phyloP scores from a whole-genome alignment of 2,329 filamentous ascomycete genomes.

The Atkinsonella texensis region DNA sequence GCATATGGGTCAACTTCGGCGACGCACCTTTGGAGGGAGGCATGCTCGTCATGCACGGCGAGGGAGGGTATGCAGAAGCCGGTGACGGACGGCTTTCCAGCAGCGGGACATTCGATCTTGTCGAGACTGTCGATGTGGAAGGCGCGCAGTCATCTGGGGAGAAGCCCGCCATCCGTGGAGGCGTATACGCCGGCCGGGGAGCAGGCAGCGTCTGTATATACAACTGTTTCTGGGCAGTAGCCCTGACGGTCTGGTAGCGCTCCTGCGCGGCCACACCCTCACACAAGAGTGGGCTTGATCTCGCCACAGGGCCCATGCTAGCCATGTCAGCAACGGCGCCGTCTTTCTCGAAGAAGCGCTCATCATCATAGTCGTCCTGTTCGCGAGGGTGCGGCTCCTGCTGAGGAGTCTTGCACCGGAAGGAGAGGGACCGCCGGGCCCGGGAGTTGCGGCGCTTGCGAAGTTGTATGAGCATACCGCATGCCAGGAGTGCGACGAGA shows the following conservation, averaged over 20 bases:
- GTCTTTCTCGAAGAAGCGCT: slow-evolving; percentile 4
- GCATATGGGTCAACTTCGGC: too few species aligned
- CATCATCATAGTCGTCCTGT: slow-evolving; percentile 2
- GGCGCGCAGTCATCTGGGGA: slow-evolving; percentile 15
- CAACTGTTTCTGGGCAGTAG: too few species aligned
- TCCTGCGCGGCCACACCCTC: too few species aligned
- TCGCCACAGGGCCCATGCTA: slow-evolving; percentile 1
- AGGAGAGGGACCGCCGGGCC: slow-evolving; percentile 33
- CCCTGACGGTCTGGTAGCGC: too few species aligned
- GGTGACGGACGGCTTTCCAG: slow-evolving; percentile 9
- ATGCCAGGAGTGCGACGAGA: slow-evolving; percentile 24
- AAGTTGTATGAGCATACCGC: slow-evolving; percentile 30
- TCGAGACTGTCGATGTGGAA: slow-evolving; percentile 22
- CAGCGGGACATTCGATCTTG: slow-evolving; percentile 22
- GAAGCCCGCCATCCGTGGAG: slow-evolving; percentile 2
- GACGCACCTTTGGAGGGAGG: too few species aligned
- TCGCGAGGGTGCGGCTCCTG: neutral
- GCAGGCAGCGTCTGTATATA: too few species aligned
- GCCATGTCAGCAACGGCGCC: neutral
- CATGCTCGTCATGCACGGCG: too few species aligned
- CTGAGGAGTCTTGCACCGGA: slow-evolving; percentile 32
- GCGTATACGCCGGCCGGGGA: too few species aligned
- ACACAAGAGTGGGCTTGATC: neutral
- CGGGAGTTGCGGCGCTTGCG: slow-evolving; percentile 26
- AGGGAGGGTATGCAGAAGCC: too few species aligned